Evolutionary conservation across 2,329 filamentous ascomycete genomes (phyloP), one percentile per base, ranked within the genome.

Genomic region (Exophiala spinifera): DNA sequence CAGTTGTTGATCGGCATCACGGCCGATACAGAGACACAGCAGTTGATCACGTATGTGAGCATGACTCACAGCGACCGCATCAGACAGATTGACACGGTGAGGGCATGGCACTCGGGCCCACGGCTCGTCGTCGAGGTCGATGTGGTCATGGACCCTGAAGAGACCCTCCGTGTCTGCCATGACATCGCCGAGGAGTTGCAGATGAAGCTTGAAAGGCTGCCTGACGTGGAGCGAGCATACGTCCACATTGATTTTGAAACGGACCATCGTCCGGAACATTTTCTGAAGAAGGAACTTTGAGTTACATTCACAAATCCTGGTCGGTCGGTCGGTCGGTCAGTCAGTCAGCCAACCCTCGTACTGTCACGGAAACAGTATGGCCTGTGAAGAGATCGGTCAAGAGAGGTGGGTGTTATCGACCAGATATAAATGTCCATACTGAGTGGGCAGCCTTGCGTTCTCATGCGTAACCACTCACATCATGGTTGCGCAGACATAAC

Each of bases 201-300:
- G 77, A 88, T 88, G 59, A 97, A 97, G 76, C 78, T 97, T 2
- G 94, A 99, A 79, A 88, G 86, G 53, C 72, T 99, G 60, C 92
- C 94, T 0, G 87, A 96, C 68, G 86, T 97, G 8, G 94, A 97
- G 79, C 78, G 94, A 55, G 91, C 91, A 0, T 97, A 96, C 69
- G 94, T 97, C 17, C 94, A 99, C 70, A 91, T 96, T 15, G 94
- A 99, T 71, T 97, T 95, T 65, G 94, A 97, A 76, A 96, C 91
- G 3, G 91, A 87, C 15, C 94, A 97, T 72, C 91, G 94, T 71
- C 92, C 92, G 0, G 91, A 96, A 76, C 91, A 86, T 69, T 85
- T 81, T 60, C 70, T 83, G 68, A 86, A 86, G 70, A 86, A 86
- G 72, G 82, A 85, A 63, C 65, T 85, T 44, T 84, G 36, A 39